phyloP scores from a whole-genome alignment of 2,329 filamentous ascomycete species.

The Fusarium buharicum region DNA sequence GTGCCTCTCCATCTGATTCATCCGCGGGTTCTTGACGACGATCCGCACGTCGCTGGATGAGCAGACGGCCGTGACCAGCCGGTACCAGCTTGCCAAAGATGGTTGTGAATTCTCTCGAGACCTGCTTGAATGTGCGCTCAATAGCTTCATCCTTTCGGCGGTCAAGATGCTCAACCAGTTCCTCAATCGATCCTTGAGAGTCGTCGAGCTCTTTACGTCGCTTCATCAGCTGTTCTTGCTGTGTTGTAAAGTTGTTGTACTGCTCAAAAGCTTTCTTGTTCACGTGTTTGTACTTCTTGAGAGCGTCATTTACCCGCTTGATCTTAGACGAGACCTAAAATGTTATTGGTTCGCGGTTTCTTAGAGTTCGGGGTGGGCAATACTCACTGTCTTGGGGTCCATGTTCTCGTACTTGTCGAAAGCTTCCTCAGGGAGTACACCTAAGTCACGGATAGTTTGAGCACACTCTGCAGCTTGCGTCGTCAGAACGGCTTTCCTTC shows the following conservation, averaged over 20 bases:
- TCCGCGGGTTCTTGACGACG: conserved; percentile 63
- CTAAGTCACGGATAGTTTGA: conserved; percentile 90
- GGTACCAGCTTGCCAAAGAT: conserved; percentile 97
- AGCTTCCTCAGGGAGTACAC: conserved; percentile 91
- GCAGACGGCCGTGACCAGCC: conserved; percentile 87
- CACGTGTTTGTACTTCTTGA: conserved; percentile 97
- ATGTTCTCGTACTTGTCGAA: conserved; percentile 90
- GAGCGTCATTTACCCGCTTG: conserved; percentile 88
- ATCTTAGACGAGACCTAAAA: conserved; percentile 71
- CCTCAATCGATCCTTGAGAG: conserved; percentile 87
- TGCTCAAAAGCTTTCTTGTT: conserved; percentile 99
- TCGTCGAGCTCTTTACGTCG: conserved; percentile 88
- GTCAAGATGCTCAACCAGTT: conserved; percentile 91
- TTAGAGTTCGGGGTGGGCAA: neutral
- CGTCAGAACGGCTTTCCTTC: conserved; percentile 83
- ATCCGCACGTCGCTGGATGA: conserved; percentile 93
- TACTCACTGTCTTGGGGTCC: conserved; percentile 77
- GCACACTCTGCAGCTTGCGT: conserved; percentile 82
- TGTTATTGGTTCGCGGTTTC: conserved; percentile 18
- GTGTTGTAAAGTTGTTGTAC: conserved; percentile 95
- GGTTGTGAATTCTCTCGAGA: conserved; percentile 89
- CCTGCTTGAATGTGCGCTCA: conserved; percentile 97
- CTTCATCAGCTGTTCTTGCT: conserved; percentile 86
- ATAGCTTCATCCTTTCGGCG: conserved; percentile 98
- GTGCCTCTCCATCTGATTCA: conserved; percentile 75